A percentile compares a stretch with the other conserved stretches of the same genome.
Conservation (phyloP, 2,329 filamentous ascomycete species). For the Claviceps cyperi region DNA sequence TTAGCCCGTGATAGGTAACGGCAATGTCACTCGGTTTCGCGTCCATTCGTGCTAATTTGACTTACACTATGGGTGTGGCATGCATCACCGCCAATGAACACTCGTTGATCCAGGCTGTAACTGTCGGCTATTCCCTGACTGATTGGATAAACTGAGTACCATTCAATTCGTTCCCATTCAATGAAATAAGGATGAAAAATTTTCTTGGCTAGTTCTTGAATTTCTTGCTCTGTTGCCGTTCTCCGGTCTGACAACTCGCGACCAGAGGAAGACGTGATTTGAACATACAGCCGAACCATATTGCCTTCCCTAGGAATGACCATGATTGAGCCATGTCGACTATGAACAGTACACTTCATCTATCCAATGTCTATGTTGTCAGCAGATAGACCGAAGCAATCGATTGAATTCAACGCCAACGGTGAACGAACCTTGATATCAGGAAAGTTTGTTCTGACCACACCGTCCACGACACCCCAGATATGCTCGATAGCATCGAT, state of each 20-base stretch:
- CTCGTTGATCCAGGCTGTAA: slow-evolving; percentile 52
- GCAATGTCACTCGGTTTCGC: background rate
- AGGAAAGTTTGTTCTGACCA: slow-evolving; percentile 59
- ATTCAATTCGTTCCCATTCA: slow-evolving; percentile 52
- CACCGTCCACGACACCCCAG: slow-evolving; percentile 65
- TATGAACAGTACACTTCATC: slow-evolving; percentile 67
- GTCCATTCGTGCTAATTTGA: slow-evolving; percentile 4
- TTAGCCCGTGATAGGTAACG: background rate
- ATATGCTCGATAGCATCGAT: slow-evolving; percentile 57
- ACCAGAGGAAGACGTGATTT: slow-evolving; percentile 47
- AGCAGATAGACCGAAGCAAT: slow-evolving; percentile 16
- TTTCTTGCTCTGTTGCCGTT: slow-evolving; percentile 47
- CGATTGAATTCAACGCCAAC: background rate
- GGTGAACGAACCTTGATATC: slow-evolving; percentile 49
- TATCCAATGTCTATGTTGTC: slow-evolving; percentile 16
- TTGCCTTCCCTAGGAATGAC: slow-evolving; percentile 60
- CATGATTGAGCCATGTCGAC: slow-evolving; percentile 60
- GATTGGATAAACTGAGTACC: slow-evolving; percentile 67
- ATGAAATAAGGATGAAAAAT: slow-evolving; percentile 54
- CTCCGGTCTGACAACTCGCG: slow-evolving; percentile 46
- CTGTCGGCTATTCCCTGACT: slow-evolving; percentile 58
- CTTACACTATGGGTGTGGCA: slow-evolving; percentile 63
- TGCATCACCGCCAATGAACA: slow-evolving; percentile 66
- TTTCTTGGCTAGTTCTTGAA: slow-evolving; percentile 49
- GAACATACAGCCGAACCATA: slow-evolving; percentile 57